These are phyloP conservation scores for Trichosanthes truncata DNA, from an alignment of 306 rosid genomes.

Conservation along the genomic window DNA sequence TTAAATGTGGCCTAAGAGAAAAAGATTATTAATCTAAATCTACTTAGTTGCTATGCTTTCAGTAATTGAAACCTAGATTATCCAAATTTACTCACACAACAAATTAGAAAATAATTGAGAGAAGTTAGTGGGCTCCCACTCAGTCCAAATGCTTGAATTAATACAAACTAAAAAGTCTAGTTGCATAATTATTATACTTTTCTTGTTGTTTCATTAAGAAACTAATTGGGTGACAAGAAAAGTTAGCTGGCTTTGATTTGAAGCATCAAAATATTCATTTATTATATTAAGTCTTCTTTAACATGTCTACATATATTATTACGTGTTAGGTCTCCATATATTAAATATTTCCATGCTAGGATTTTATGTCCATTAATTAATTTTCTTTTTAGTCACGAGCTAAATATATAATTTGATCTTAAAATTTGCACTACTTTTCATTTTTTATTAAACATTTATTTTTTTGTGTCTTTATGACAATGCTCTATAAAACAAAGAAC, in stretches of 20 bases:
- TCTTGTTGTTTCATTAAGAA: slow-evolving; percentile 1
- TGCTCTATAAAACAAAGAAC: no score
- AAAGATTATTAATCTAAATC: background rate
- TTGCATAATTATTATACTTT: background rate
- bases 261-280: background rate
- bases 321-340: background rate
- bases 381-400: background rate
- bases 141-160: background rate
- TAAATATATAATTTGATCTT: background rate
- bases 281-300: background rate
- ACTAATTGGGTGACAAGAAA: background rate
- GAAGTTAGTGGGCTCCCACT: background rate
- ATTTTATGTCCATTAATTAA: background rate
- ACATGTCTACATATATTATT: background rate
- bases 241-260: background rate
- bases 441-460: no score
- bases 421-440: background rate
- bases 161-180: background rate
- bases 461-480: no score
- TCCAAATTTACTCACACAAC: background rate
- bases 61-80: background rate
- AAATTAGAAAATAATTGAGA: background rate
- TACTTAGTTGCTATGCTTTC: background rate
- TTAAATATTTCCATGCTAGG: background rate
- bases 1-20: background rate